Conservation (phyloP, 345 rosid species). For the Rhizophora mangle region DNA sequence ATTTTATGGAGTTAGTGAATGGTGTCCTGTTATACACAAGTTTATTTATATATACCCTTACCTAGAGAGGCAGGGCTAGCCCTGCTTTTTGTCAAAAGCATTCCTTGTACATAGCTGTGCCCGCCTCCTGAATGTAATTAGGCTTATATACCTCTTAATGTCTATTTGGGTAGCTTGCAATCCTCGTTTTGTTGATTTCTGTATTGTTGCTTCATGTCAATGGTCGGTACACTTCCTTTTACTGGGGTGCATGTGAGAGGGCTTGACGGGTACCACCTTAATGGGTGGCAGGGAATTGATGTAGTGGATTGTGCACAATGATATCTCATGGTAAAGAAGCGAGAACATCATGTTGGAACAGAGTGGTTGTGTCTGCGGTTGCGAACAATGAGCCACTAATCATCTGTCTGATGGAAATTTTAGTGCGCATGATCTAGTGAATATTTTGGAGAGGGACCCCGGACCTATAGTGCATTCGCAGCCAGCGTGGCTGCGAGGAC, state of each 20-base stretch:
- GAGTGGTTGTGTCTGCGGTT: background rate
- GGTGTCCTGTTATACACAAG: slow-evolving; percentile 22
- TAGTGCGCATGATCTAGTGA: background rate
- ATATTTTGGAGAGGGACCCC: too few species aligned
- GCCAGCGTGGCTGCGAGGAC: too few species aligned
- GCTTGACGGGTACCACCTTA: too few species aligned
- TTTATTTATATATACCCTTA: background rate
- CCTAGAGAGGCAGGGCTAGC: slow-evolving; percentile 7
- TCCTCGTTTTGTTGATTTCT: background rate
- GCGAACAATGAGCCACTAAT: background rate
- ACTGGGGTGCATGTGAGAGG: background rate
- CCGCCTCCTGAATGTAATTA: slow-evolving; percentile 4
- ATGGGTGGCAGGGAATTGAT: background rate
- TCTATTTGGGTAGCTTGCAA: background rate
- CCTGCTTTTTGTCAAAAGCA: slow-evolving; percentile 9
- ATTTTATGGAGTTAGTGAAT: slow-evolving; percentile 17
- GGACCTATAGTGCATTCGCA: too few species aligned
- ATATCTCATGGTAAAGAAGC: background rate
- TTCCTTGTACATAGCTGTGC: slow-evolving; percentile 16
- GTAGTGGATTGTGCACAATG: background rate
- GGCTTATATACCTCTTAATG: too few species aligned
- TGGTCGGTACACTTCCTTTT: background rate
- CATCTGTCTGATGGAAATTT: background rate
- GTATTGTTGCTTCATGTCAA: background rate
- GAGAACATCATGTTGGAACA: background rate